Evolutionary conservation across 441 rosid species (phyloP), one percentile per base, ranked within the genome.

Genomic region (Populus hybrid): DNA sequence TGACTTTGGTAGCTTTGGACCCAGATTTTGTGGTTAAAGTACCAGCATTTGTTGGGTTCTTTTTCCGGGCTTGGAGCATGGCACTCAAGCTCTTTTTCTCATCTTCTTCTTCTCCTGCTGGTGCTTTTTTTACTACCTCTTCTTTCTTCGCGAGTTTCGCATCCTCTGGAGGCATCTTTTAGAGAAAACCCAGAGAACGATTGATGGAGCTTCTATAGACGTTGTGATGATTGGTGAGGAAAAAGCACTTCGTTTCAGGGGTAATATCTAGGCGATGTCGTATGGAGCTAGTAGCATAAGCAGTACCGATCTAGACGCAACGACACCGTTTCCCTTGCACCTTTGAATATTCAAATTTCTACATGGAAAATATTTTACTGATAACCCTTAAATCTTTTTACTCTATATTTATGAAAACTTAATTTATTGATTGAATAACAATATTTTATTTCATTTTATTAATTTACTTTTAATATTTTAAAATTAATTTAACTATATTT

Each of bases 121-220:
- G 50, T 11, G 50, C 50, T 20, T 26, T 84, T 68, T 64, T 82
- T 29, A 76, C 86, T 76, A 77, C 83, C 40, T 77, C 85, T 64
- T 81, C 86, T 81, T 79, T 69, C 74, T 77, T 69, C 74, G 24
- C 71, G 24, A 87, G 64, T 76, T 86, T 90, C 8, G 88, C 76
- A 69, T 91, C 93, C 74, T 87, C 93, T 2, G 90, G 87, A 28
- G 93, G 84, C 99, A 95, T 79, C 56, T 79, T 4, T 31, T 4
- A 4, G 18, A 35, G 63, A 20, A 23, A 45, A 67, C 2, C 36
- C 18, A 18, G 11, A 26, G 69, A 67, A 18, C 8, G 7, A 31
- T 1, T 1, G 9, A 31, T 16, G 16, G 9, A 18, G 69, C 33
- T 7, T 67, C 21, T 67, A 14, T 26, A 36, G 33, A 29, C 5